Evolutionary conservation across 352 stramenopile genomes (phyloP).

Genomic region (Pythium sp.): DNA sequence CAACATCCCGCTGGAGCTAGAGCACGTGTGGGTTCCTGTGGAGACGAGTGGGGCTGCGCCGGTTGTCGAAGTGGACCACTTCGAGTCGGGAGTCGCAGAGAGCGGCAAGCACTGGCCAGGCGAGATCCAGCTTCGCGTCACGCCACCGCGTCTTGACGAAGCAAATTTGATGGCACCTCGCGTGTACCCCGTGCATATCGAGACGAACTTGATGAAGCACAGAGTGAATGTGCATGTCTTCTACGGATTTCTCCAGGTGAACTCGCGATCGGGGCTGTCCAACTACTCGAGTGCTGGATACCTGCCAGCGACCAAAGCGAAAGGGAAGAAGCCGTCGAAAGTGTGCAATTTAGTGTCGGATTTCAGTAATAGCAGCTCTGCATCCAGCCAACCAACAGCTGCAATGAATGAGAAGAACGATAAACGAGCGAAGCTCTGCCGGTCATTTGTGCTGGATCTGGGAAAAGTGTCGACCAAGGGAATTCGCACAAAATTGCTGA

Average conservation of each 20-base stretch:
- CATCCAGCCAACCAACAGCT: background rate
- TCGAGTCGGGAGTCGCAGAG: slow-evolving; percentile 21
- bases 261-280: slow-evolving; percentile 21
- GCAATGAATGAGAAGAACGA: background rate
- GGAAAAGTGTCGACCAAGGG: slow-evolving; percentile 33
- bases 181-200: slow-evolving; percentile 29
- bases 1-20: slow-evolving; percentile 36
- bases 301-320: background rate
- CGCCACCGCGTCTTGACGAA: slow-evolving; percentile 7
- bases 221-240: slow-evolving; percentile 33
- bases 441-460: slow-evolving; percentile 41
- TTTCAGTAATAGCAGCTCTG: background rate
- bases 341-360: slow-evolving; percentile 7
- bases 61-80: slow-evolving; percentile 31
- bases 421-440: slow-evolving; percentile 26
- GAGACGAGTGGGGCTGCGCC: background rate
- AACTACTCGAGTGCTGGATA: slow-evolving; percentile 8
- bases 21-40: slow-evolving; percentile 34
- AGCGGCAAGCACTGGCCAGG: slow-evolving; percentile 29
- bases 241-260: slow-evolving; percentile 33
- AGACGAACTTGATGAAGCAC: slow-evolving; percentile 42
- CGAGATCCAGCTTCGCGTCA: slow-evolving; percentile 28
- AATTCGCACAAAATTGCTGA: slow-evolving; percentile 31
- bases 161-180: slow-evolving; percentile 7
- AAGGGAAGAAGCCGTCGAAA: slow-evolving; percentile 1